Base-by-base conservation (phyloP, 176 grass and related monocot species). In the Aegilops speltoides region DNA sequence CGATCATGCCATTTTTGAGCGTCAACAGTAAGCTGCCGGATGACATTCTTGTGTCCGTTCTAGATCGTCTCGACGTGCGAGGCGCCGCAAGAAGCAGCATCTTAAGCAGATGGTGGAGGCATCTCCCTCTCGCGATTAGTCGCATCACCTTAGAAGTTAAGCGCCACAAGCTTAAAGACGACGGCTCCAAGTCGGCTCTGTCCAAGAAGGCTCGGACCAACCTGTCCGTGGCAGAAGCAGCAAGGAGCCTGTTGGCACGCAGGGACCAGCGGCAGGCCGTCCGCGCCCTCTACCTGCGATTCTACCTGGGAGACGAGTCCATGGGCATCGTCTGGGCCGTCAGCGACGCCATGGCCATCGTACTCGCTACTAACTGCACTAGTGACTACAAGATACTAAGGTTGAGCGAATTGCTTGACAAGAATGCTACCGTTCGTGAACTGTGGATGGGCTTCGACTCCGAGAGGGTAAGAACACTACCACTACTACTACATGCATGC, bases 71-170 rank as follows among this genome's bases (percentile, higher is more conserved):
- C 0, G 36, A 31, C 56, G 1, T 74, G 6, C 34, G 24, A 14
- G 69, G 22, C 23, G 32, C 54, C 34, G 36, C 43, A 33, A 63
- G 34, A 34, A 29, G 68, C 82, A 73, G 82, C 82, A 6, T 63
- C 34, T 26, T 84, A 7, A 75, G 70, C 24, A 64, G 57, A 13
- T 70, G 82, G 36, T 84, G 82, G 82, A 46, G 56, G 82, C 82
- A 62, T 20, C 23, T 76, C 70, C 57, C 82, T 60, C n/a, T 26
- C 57, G 8, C 61, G 38, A 40, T 40, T 9, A 40, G 38, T 40
- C 38, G 38, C 2, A 40, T 40, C 38, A 40, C 38, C 38, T 40
- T 40, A 40, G 38, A 40, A 8, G 38, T 40, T 10, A 40, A 40
- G 38, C 38, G 38, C 38, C 8, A 40, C 38, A 40, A 40, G 38